Conservation (phyloP, 805 yeast species). For the Wickerhamiella parazyma region DNA sequence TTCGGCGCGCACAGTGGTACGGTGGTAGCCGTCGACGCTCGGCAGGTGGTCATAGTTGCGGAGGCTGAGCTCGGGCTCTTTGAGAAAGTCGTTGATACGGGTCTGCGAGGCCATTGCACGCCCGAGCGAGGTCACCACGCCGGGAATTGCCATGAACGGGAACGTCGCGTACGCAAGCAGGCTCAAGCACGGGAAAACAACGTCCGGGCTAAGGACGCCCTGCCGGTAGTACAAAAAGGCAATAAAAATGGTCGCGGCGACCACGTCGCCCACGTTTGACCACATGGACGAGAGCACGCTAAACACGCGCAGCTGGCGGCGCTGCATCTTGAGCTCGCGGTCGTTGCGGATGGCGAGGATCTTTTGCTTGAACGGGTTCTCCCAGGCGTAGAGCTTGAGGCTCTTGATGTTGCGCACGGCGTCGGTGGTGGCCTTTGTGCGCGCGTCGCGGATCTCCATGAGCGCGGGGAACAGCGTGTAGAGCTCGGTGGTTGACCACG, state of each 20-base stretch:
- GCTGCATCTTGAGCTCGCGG: conserved; percentile 62
- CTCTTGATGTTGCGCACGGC: conserved; percentile 83
- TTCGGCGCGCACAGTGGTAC: conserved; percentile 32
- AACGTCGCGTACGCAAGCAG: conserved; percentile 60
- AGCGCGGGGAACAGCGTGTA: conserved; percentile 59
- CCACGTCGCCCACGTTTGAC: conserved; percentile 74
- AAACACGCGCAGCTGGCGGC: conserved; percentile 50
- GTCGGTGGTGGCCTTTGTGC: conserved; percentile 77
- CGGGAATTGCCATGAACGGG: conserved; percentile 85
- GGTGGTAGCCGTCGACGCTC: conserved; percentile 50
- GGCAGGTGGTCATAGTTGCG: conserved; percentile 45
- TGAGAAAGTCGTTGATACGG: conserved; percentile 60
- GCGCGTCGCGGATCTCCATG: conserved; percentile 78
- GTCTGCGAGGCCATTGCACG: conserved; percentile 52
- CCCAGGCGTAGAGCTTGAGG: conserved; percentile 93
- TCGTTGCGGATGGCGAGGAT: conserved; percentile 62
- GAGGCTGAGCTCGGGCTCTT: conserved; percentile 57
- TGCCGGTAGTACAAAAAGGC: conserved; percentile 51
- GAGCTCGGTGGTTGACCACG: conserved; percentile 42
- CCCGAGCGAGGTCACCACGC: conserved; percentile 65
- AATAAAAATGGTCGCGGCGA: conserved; percentile 78
- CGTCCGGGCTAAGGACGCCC: conserved; percentile 66
- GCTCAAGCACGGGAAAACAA: conserved; percentile 54
- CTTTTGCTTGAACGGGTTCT: conserved; percentile 62
- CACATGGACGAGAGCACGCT: conserved; percentile 64